Evolutionary conservation across 1,284 basidiomycete genomes (phyloP), one percentile per base, ranked within the genome.

Genomic region (Rhodotorula sp.): DNA sequence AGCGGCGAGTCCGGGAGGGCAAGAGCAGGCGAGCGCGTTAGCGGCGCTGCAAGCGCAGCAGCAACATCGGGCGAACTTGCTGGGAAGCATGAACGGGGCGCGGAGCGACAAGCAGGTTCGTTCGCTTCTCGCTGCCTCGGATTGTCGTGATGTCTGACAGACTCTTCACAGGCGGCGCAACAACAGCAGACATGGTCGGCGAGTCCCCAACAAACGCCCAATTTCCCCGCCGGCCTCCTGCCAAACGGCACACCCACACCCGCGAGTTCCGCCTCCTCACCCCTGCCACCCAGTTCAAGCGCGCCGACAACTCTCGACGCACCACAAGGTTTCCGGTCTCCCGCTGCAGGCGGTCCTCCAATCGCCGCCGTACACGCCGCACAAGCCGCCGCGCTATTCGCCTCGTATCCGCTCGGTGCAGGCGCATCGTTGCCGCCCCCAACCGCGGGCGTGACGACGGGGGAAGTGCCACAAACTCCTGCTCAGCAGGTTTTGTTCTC

Each of bases 401-500:
- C 44, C 37, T 37, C 55, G 13, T 48, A 40, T 26, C 50, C 48
- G 8, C 44, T n/a, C 6, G 30, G 15, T 9, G 51, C 52, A 3
- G 30, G 37, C 31, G 37, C 51, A 22, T 52, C 58, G 4, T 28
- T 65, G 18, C 64, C 64, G 46, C 64, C 64, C 8, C 64, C 64
- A 9, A 65, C 64, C 3, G 53, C 64, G 26, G 61, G 66, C 26
- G 59, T 65, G 48, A 56, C 65, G 53, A 55, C 53, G 44, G 64
- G 64, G 37, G 53, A 22, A 20, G 47, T 68, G 8, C 66, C 72
- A 1, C 73, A 75, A 48, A 72, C 94, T 68, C 94, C 95, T 0
- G 93, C 93, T 52, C 92, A 97, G 80, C 95, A 99, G 82, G 87
- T 99, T 26, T 85, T 98, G 62, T 88, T 91, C 75, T 92, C 90